Percentiles rank a stretch among this genome's conserved stretches.
These are phyloP conservation scores for Xylaria sp. DNA, from an alignment of 2,329 filamentous ascomycete species.

Conservation along the genomic window DNA sequence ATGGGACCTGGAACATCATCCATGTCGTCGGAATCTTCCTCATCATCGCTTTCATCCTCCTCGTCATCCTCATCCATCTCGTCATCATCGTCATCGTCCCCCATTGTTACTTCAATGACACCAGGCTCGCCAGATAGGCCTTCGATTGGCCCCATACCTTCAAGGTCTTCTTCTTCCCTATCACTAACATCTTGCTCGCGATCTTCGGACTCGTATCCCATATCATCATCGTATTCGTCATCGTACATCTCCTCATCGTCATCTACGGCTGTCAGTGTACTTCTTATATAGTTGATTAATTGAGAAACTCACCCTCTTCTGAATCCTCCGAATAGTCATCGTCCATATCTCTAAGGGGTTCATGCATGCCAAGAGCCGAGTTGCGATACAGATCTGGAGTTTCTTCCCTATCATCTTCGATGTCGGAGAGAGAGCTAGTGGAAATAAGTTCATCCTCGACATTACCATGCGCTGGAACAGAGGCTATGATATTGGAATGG, in stretches of 20 bases:
- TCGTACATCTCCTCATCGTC: conserved; percentile 95
- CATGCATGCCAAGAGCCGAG: conserved; percentile 93
- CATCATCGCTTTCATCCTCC: conserved; percentile 68
- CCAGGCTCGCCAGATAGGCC: conserved; percentile 72
- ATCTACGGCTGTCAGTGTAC: conserved; percentile 52
- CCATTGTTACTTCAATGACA: conserved; percentile 82
- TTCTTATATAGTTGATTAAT: background rate
- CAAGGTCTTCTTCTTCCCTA: conserved; percentile 80
- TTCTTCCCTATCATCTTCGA: conserved; percentile 88
- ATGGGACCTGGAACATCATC: conserved; percentile 63
- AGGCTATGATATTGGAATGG: conserved; percentile 79
- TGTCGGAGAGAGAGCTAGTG: conserved; percentile 87
- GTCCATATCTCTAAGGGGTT: conserved; percentile 74
- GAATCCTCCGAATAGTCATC: conserved; percentile 83
- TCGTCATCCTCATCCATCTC: conserved; percentile 72
- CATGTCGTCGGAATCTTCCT: conserved; percentile 71
- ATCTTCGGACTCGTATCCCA: conserved; percentile 84
- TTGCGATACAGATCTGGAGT: conserved; percentile 98
- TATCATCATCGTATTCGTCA: conserved; percentile 90
- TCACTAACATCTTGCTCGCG: conserved; percentile 91
- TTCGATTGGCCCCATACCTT: conserved; percentile 88
- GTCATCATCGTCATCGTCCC: conserved; percentile 73
- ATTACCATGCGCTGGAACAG: conserved; percentile 70
- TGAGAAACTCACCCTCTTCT: conserved; percentile 64
- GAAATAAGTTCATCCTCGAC: conserved; percentile 91